These are phyloP conservation scores for Rhipidocladum racemiflorum DNA, from an alignment of 176 grass and related monocot species.

Conservation along the genomic window DNA sequence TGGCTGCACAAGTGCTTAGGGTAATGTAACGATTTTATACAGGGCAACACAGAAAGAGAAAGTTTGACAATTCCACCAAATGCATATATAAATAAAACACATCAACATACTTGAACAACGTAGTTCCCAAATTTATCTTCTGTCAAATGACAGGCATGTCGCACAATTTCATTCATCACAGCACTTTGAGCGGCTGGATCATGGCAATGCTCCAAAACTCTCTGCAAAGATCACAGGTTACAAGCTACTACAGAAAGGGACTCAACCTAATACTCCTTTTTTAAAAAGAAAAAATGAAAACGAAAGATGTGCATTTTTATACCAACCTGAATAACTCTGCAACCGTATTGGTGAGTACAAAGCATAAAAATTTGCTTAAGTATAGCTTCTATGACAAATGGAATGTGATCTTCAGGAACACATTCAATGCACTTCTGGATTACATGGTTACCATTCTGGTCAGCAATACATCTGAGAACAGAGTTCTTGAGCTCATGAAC, in stretches of 20 bases:
- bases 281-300: not conserved
- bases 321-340: slow-evolving; percentile 99
- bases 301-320: not conserved
- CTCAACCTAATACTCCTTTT: not conserved
- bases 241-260: not conserved
- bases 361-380: slow-evolving; percentile 59
- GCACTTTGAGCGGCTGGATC: slow-evolving; percentile 57
- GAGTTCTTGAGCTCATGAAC: slow-evolving; percentile 73
- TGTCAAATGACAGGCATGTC: slow-evolving; percentile 54
- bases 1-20: not conserved
- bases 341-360: slow-evolving; percentile 93
- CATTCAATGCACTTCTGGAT: slow-evolving; percentile 99
- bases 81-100: not conserved
- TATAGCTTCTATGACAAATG: slow-evolving; percentile 71
- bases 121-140: slow-evolving; percentile 89
- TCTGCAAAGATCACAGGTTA: slow-evolving; percentile 35
- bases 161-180: slow-evolving; percentile 67
- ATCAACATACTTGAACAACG: slow-evolving; percentile 69
- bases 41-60: not conserved
- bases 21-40: not conserved
- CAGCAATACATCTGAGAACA: slow-evolving; percentile 78
- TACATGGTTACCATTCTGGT: slow-evolving; percentile 98
- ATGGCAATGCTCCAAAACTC: slow-evolving; percentile 78
- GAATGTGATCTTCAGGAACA: slow-evolving; percentile 80
- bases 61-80: not conserved